Evolutionary conservation across 2,329 filamentous ascomycete species (phyloP), one percentile per base, ranked within the genome.

Genomic region (Hypoxylon rubiginosum): DNA sequence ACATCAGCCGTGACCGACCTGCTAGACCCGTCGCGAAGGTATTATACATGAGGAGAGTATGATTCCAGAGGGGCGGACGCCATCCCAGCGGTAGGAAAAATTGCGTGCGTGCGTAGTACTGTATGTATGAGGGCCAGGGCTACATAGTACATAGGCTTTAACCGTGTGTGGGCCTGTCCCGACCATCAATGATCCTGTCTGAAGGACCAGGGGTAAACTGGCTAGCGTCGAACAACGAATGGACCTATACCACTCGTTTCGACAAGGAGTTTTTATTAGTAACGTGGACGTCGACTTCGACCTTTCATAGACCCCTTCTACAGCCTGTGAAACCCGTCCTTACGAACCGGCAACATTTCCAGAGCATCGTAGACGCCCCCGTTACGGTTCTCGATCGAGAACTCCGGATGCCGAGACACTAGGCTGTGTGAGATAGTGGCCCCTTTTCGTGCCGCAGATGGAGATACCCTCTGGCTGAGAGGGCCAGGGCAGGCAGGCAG

Each of bases 51-150:
- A 63, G 64, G 67, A 66, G 56, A 58, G 60, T 58, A 61, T 74
- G 66, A 67, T 71, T 43, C 73, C 73, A 74, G 71, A 71, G 69
- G 67, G 64, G 69, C 58, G 66, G 65, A 58, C 60, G 66, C 68
- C 60, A 66, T 65, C 63, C 65, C 65, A 68, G 67, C 72, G 71
- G 69, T 69, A 73, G 67, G 69, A 67, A 72, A 74, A 72, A 75
- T 75, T 73, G 69, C 72, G 70, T 74, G 71, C 73, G 70, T 71
- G 67, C 64, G 61, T 68, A 64, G 64, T 65, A 68, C 62, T 46
- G 65, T 53, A 63, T 57, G 61, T 59, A 65, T 56, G 56, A 68
- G 56, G 55, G 50, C 54, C n/a, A n/a, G n/a, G n/a, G n/a, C n/a
- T n/a, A n/a, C n/a, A n/a, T n/a, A n/a, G n/a, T 56, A 61, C 61